phyloP scores from a whole-genome alignment of 805 yeast species.

The Diddensiella santjacobensis region DNA sequence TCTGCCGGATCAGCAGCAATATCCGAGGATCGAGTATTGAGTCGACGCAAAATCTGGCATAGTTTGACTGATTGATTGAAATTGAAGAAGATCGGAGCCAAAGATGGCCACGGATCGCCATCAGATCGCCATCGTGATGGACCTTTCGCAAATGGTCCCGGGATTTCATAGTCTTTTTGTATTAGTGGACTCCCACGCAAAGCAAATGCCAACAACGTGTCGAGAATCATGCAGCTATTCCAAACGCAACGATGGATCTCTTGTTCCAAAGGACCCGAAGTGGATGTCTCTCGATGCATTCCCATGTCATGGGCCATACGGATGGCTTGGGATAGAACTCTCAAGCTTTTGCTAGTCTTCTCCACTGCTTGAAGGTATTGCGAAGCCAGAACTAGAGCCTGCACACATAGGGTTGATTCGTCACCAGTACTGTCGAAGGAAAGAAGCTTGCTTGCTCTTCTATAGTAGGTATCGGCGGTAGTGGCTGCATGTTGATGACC shows the following conservation, averaged over 20 bases:
- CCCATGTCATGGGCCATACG: conserved; percentile 3
- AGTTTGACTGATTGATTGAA: background rate
- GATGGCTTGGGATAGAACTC: conserved; percentile 23
- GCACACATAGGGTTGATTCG: conserved; percentile 24
- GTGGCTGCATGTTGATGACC: conserved; percentile 3
- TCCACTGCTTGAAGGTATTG: conserved; percentile 26
- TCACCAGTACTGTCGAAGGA: conserved; percentile 23
- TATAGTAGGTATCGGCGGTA: conserved; percentile 19
- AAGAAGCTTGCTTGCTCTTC: conserved; percentile 22
- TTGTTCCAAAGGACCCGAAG: background rate
- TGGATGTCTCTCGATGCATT: background rate
- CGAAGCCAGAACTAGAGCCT: conserved; percentile 25
- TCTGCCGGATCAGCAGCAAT: background rate
- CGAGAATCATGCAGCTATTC: background rate
- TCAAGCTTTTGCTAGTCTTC: conserved; percentile 37
- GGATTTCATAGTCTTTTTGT: background rate
- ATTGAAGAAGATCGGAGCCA: background rate
- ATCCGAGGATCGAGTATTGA: background rate
- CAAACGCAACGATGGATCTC: background rate
- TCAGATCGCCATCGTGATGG: background rate
- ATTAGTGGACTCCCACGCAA: background rate
- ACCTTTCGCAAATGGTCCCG: background rate
- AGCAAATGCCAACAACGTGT: background rate
- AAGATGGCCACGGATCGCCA: background rate
- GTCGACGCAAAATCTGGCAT: background rate